Evolutionary conservation across 176 grass and related monocot genomes (phyloP), one percentile per base, ranked within the genome.

Genomic region (Hsuehochloa calcarea): DNA sequence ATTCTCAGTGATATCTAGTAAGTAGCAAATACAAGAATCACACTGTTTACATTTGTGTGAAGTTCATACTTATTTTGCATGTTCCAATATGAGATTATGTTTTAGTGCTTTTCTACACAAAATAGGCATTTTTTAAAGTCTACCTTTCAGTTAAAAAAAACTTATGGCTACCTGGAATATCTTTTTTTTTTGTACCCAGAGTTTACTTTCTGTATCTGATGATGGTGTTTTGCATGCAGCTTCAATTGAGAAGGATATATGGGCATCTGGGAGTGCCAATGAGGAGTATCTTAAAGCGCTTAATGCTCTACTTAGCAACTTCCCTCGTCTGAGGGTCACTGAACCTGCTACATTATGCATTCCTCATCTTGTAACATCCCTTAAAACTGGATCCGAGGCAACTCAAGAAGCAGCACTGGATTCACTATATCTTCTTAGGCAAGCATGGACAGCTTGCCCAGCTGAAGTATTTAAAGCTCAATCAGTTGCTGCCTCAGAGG

Each of bases 251-350:
- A 99, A 99, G 79, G 97, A 99, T 84, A 94, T 99, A 90, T 92
- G 94, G 93, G 84, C 93, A 54, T 85, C 90, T 69, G 93, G 97
- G 71, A 99, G 92, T 88, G 93, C 91, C 71, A 99, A 92, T 60
- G 97, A 99, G 80, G 97, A 99, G 70, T 99, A 99, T 80, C 90
- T 99, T 77, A 99, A 96, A 87, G 97, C 97, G 58, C 88, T 99
- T 35, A 99, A 94, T 31, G 88, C 93, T 79, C 87, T 99, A 51
- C 86, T 99, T 55, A 88, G 93, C 67, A 99, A 99, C 82, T 99
- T 99, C 85, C 97, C 97, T 87, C 93, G 97, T 66, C 80, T 99
- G 86, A 94, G 97, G 51, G 97, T 94, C 68, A 96, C 97, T 23
- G 97, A 99, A 61, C 97, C 97, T 40, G 93, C 93, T 65, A 99